Evolutionary conservation across 2,329 filamentous ascomycete species (phyloP), one percentile per base, ranked within the genome.

Genomic region (Clonostachys chloroleuca): DNA sequence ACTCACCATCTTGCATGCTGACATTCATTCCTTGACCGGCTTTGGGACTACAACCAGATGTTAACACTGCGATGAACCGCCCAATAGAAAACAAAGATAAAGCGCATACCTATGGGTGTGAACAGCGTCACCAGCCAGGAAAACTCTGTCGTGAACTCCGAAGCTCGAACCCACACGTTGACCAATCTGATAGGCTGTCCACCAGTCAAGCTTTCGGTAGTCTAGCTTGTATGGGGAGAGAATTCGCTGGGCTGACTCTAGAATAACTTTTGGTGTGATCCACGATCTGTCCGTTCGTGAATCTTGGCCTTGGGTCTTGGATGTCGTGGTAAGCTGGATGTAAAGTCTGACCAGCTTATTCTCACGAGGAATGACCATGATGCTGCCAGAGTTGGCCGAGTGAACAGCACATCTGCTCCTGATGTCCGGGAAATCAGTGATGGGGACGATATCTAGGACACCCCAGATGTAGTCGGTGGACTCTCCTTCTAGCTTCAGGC

Each of bases 21-120:
- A 84, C 77, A 54, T 87, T 86, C 81, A 86, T 85, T 12, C 85
- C 84, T 57, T 87, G 83, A 3, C 83, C 83, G 1, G 81, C 83
- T 56, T 86, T 86, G 17, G 82, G 83, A 40, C 53, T 55, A 35
- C 10, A 14, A 12, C 14, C 7, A 39, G 36, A 8, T 39, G 36
- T 39, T 18, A 39, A 70, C 9, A 74, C 70, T 59, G 78, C 68
- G 2, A 79, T 74, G 2, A 75, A 84, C 61, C 24, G 9, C 8
- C 24, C 3, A 82, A 84, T 47, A 40, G 59, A 44, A 24, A 12
- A 18, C 12, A 37, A 44, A 37, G 5, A n/a, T 39, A n/a, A 18
- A 18, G 37, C 24, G 40, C 46, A 34, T 40, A 49, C 47, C 51
- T 56, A 52, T 77, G 73, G 1, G 74, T 79, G 54, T 75, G 73